phyloP scores from a whole-genome alignment of 2,329 filamentous ascomycete species.

The Verticillium klebahnii region DNA sequence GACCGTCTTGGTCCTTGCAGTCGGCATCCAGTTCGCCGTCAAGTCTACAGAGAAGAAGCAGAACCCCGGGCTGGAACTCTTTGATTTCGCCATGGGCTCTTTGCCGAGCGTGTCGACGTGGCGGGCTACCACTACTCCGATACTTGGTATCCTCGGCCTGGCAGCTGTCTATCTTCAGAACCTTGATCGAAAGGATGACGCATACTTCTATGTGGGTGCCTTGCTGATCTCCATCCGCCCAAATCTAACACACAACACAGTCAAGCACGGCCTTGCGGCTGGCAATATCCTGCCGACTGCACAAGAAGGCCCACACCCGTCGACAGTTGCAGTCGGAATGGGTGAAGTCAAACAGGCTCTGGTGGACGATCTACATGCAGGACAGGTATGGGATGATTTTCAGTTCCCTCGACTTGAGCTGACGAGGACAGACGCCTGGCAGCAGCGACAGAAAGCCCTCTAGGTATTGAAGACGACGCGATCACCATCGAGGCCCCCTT shows the following conservation, averaged over 20 bases:
- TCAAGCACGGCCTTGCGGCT: constrained; percentile 1
- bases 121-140: background rate
- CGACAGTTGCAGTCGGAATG: background rate
- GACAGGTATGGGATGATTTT: background rate
- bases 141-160: background rate
- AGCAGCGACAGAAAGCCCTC: background rate
- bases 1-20: background rate
- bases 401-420: background rate
- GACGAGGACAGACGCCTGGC: background rate
- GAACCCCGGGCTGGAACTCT: background rate
- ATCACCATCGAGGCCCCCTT: background rate
- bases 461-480: background rate
- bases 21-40: background rate
- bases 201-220: background rate
- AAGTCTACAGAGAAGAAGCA: background rate
- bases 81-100: background rate
- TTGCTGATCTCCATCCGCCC: background rate
- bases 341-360: background rate
- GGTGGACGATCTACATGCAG: constrained; percentile 3
- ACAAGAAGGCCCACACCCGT: background rate
- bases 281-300: background rate
- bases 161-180: constrained; percentile 1
- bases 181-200: background rate
- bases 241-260: background rate
- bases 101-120: background rate